These are phyloP conservation scores for Wickerhamomyces rabaulensis DNA, from an alignment of 805 yeast genomes.

Conservation along the genomic window DNA sequence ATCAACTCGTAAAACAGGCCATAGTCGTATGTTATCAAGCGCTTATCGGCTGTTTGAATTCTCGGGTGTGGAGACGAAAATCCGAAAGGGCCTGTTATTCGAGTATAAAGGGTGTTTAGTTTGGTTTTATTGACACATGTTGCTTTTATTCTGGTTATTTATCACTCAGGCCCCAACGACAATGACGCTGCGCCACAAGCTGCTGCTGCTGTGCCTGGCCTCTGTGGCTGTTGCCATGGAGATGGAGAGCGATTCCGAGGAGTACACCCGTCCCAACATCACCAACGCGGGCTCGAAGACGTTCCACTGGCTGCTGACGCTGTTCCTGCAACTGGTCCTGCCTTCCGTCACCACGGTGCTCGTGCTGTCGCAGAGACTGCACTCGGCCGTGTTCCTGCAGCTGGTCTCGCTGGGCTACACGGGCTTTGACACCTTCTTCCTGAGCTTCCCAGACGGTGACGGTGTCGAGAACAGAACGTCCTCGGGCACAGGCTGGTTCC, in stretches of 20 bases:
- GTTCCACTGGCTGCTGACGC: constrained; percentile 59
- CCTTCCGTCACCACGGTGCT: constrained; percentile 54
- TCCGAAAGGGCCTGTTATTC: too few relatives aligned
- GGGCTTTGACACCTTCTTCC: constrained; percentile 48
- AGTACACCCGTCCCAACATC: constrained; percentile 31
- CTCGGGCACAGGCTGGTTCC: constrained; percentile 63
- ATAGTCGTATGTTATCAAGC: too few relatives aligned
- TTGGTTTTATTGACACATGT: too few relatives aligned
- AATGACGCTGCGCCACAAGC: neutral
- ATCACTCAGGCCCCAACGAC: too few relatives aligned
- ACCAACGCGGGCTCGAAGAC: constrained; percentile 47
- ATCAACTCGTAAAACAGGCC: too few relatives aligned
- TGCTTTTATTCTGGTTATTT: too few relatives aligned
- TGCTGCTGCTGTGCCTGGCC: neutral
- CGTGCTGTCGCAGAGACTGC: constrained; percentile 48
- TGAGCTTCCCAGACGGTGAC: constrained; percentile 58
- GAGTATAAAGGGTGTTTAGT: too few relatives aligned
- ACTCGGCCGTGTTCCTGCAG: constrained; percentile 42
- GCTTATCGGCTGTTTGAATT: too few relatives aligned
- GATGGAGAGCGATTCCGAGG: constrained; percentile 27
- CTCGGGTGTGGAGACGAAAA: too few relatives aligned
- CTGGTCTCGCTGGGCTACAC: constrained; percentile 43
- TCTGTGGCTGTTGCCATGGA: constrained; percentile 13
- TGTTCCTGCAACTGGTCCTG: constrained; percentile 40
- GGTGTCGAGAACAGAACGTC: constrained; percentile 67